Evolutionary conservation across 352 stramenopile species (phyloP), one percentile per base, ranked within the genome.

Genomic region (Phytopythium mirpurense): DNA sequence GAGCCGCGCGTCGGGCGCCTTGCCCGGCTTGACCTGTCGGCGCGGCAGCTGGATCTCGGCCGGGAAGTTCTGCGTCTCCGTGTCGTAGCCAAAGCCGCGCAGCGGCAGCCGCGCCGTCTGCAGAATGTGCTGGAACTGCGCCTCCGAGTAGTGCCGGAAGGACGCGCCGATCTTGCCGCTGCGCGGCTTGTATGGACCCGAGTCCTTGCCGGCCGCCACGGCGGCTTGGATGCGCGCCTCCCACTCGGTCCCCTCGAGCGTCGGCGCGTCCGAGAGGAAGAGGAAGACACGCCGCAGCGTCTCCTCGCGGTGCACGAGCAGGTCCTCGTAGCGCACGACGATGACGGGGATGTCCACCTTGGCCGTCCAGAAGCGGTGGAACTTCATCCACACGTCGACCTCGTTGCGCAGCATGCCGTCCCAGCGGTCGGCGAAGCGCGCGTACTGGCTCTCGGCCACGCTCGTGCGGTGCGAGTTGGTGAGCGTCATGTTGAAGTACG

Each of bases 401-500:
- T 97, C 90, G 60, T 97, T 95, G 35, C 78, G 72, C 19, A 97
- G 52, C 67, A 98, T 75, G 18, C 74, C 74, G 54, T 97, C 88
- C 88, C 89, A 98, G 14, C 93, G 76, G 6, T 92, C 73, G 0
- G 75, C 72, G 53, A 98, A 96, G 31, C 86, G 83, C 46, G 72
- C 59, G 59, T 97, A 98, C 55, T 95, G 73, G 34, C 68, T 78
- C 49, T 96, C 85, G 56, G 90, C 68, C 35, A 96, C 47, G 36
- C 86, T 97, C 70, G 93, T 89, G 63, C 95, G 93, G 74, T 98
- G 91, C 46, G 88, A 93, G 63, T 97, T 96, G 18, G 91, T 98
- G 49, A 98, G 72, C 45, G 85, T 96, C 78, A 99, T 95, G 72
- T 99, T 99, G 65, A 98, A 99, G 74, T 99, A 99, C 45, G 95